Conservation (phyloP, 345 rosid species). For the Aurinia saxatilis region DNA sequence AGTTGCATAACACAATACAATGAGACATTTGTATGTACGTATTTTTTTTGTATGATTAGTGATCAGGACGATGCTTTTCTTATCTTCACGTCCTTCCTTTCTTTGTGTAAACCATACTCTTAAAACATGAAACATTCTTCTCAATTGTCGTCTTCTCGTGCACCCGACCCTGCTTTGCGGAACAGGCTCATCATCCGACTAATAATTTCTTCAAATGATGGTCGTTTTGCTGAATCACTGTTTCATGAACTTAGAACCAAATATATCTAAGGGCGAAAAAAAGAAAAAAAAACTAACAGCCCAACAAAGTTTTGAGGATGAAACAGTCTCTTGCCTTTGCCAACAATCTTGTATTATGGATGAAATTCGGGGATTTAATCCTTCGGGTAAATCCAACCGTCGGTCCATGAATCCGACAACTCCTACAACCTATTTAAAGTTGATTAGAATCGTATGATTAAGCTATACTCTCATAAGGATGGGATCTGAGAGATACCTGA, state of each 20-base stretch:
- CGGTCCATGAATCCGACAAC: constrained; percentile 91
- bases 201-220: constrained; percentile 72
- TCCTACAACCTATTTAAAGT: constrained; percentile 57
- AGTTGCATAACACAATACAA: background rate
- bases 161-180: constrained; percentile 27
- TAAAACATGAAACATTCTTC: background rate
- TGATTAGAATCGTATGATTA: background rate
- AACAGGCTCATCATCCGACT: constrained; percentile 42
- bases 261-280: too few relatives aligned
- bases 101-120: too few relatives aligned
- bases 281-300: too few relatives aligned
- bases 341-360: constrained; percentile 72
- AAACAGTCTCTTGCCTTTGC: constrained; percentile 42
- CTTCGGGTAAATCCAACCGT: constrained; percentile 74
- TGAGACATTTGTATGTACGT: background rate
- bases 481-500: constrained; percentile 38
- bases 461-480: background rate
- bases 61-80: background rate
- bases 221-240: constrained; percentile 64
- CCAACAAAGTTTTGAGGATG: background rate
- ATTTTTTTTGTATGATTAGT: background rate
- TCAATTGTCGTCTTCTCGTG: constrained; percentile 21
- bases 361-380: constrained; percentile 51
- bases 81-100: background rate
- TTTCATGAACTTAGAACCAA: background rate